Evolutionary conservation across 495 filamentous ascomycete genomes (phyloP).

Genomic region (Aspergillus taichungensis): DNA sequence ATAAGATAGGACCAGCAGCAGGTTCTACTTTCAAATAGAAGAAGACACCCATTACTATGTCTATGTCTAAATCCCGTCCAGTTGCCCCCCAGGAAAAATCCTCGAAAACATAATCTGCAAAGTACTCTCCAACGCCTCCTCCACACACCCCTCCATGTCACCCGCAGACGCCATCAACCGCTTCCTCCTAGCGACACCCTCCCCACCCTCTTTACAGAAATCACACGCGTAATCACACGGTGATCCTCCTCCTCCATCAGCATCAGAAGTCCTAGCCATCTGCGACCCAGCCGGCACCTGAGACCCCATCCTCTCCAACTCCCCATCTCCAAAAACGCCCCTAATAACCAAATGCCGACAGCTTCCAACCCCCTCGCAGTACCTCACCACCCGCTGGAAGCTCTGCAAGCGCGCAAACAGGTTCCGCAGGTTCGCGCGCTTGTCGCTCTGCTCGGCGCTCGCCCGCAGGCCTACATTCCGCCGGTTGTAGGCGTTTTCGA

Average conservation of each 20-base stretch:
- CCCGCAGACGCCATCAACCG: slow-evolving; percentile 22
- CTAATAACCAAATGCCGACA: slow-evolving; percentile 75
- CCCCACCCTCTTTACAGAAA: slow-evolving; percentile 66
- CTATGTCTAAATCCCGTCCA: neutral
- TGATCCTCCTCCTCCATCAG: slow-evolving; percentile 8
- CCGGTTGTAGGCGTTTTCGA: slow-evolving; percentile 29
- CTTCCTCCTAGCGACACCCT: slow-evolving; percentile 54
- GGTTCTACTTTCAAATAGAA: too few relatives aligned
- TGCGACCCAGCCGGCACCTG: slow-evolving; percentile 19
- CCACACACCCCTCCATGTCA: slow-evolving; percentile 8
- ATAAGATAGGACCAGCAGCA: too few relatives aligned
- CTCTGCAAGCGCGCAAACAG: slow-evolving; percentile 34
- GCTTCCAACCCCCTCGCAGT: slow-evolving; percentile 64
- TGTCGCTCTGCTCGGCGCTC: slow-evolving; percentile 9
- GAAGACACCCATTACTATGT: too few relatives aligned
- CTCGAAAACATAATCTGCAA: slow-evolving; percentile 15
- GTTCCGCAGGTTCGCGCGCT: slow-evolving; percentile 20
- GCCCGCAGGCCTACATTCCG: slow-evolving; percentile 5
- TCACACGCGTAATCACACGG: slow-evolving; percentile 84
- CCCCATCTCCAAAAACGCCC: slow-evolving; percentile 69
- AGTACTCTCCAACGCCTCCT: slow-evolving; percentile 5
- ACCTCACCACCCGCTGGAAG: slow-evolving; percentile 55
- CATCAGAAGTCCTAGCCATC: neutral
- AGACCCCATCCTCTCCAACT: slow-evolving; percentile 33
- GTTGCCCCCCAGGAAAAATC: slow-evolving; percentile 8